These are phyloP conservation scores for Roridomyces roridus DNA, from an alignment of 768 basidiomycete species.

Conservation along the genomic window DNA sequence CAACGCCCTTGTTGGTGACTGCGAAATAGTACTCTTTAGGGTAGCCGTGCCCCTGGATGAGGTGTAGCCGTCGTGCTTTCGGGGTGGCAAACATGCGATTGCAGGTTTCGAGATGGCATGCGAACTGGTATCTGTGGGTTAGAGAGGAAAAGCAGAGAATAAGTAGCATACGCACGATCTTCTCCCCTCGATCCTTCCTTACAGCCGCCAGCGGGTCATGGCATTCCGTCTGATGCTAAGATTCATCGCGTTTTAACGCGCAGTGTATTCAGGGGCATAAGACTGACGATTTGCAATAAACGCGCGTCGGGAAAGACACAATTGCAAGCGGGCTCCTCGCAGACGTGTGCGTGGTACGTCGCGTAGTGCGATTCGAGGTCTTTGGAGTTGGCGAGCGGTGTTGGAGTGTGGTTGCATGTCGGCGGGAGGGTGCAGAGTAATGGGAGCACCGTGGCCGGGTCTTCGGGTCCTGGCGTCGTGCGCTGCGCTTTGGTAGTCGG, in stretches of 20 bases:
- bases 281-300: conserved; percentile 80
- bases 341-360: conserved; percentile 84
- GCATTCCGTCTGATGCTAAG: conserved; percentile 82
- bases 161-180: conserved; percentile 64
- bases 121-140: conserved; percentile 55
- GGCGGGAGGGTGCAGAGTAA: conserved; percentile 81
- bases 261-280: too few species aligned
- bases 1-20: conserved; percentile 90
- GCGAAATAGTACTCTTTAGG: conserved; percentile 92
- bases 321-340: conserved; percentile 69
- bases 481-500: conserved; percentile 42
- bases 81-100: conserved; percentile 70
- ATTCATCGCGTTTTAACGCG: too few species aligned
- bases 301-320: conserved; percentile 87
- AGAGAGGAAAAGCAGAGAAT: conserved; percentile 1
- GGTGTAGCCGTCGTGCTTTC: conserved; percentile 78
- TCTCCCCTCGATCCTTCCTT: conserved; percentile 80
- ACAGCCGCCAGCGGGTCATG: conserved; percentile 87
- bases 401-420: conserved; percentile 75
- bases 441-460: conserved; percentile 36
- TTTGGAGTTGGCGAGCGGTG: conserved; percentile 64
- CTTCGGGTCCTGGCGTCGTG: conserved; percentile 25
- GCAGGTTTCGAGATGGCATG: conserved; percentile 74
- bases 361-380: conserved; percentile 88
- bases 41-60: conserved; percentile 82